Base-by-base conservation (phyloP, 371 early-diverging fungal genomes). In the Capillidium heterosporum region DNA sequence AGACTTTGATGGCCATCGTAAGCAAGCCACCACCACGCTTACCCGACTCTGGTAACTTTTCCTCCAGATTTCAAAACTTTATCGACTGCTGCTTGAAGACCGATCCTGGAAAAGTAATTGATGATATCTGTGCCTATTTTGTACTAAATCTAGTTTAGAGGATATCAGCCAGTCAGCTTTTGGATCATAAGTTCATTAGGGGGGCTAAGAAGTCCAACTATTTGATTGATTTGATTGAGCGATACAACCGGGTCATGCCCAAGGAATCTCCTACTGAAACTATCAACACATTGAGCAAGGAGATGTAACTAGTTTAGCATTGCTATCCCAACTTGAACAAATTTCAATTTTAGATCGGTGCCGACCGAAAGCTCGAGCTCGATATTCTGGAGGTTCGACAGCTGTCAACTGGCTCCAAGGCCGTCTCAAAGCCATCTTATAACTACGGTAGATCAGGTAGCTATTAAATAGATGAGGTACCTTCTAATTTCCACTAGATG, bases 1-100 rank as follows among this genome's bases (percentile, higher is more conserved):
- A 86, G 62, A 93, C 87, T 2, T 73, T 97, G 31, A 91, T 93
- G 60, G 71, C 87, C 53, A 95, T 93, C 48, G 94, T 92, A 32
- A 90, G 89, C 63, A 84, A 84, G 57, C 79, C 83, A 8, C 91
- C 98, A 2, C 98, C 98, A 17, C 63, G 64, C 47, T 65, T 87
- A 47, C 81, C 80, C 8, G 13, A 35, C 4, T 7, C 4, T 13
- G 81, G 83, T 5, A 73, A 79, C 46, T 92, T 78, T 61, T 84
- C 87, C 35, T 85, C 82, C 65, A 66, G 77, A 0, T 93, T 95
- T 70, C 83, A 87, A 60, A 94, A 94, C 43, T 92, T 97, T 72
- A 80, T 95, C 1, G 62, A 77, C 8, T 60, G 78, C 2, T 97
- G 98, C 67, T 69, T 95, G 26, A 84, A 89, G 59, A 86, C 80